Base-by-base conservation (phyloP, 495 filamentous ascomycete species). In the Polyplosphaeria fusca region DNA sequence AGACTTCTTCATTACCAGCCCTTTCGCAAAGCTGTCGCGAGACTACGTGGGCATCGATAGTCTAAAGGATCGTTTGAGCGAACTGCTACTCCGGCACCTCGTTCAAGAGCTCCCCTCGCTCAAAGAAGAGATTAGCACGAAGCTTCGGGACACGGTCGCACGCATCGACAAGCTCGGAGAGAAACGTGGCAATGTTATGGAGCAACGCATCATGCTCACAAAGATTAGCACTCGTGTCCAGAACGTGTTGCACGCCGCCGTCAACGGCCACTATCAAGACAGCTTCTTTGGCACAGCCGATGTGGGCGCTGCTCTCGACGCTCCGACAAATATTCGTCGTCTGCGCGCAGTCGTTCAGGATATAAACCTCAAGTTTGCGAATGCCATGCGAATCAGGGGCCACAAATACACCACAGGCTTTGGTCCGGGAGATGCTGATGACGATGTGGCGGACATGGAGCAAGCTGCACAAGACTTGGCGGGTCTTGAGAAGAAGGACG, bases 1-100 rank as follows among this genome's bases (percentile, higher is more conserved):
- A 2, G 4, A 12, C 0, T 81, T 80, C 55, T 77, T 82, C 55
- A 44, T 3, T 24, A 58, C 43, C 14, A 57, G 64, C 1, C 30
- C 9, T 4, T 75, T 64, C 45, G 46, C 28, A 1, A 57, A 64
- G 5, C 54, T 75, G 1, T 47, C 63, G 12, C 27, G 44, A 7
- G 42, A 61, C 20, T 42, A 19, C 19, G n/a, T 61, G 0, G 70
- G 72, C 12, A 67, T 73, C 40, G 49, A 61, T 1, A n/a, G 45
- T 2, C 59, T 75, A 0, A 50, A 67, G 14, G 40, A n/a, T 1
- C 59, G 68, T 9, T 63, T 75, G 0, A 70, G 66, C 47, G 28
- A 41, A 2, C 26, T 71, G 0, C 55, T 73, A 0, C 41, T 54
- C 46, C 42, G 63, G 16, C 69, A 74, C 26, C 50, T 72, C 5